Evolutionary conservation across 2,329 filamentous ascomycete species (phyloP).

Genomic region (Cyphellophora attinorum): DNA sequence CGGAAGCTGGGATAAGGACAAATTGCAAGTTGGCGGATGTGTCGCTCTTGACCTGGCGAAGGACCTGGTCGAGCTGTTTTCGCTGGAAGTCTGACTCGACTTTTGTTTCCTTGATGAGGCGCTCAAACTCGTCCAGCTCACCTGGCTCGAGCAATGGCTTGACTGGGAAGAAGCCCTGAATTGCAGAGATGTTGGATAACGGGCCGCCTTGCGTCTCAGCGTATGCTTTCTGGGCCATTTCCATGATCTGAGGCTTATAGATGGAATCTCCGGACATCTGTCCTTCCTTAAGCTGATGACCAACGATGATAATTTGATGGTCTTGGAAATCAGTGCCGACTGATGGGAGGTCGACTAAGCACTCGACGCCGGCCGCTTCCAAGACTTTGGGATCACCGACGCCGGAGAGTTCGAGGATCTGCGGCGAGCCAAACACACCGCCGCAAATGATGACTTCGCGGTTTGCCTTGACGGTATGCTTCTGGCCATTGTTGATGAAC

Average conservation of each 20-base stretch:
- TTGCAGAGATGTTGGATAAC: conserved; percentile 22
- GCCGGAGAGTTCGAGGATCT: conserved; percentile 53
- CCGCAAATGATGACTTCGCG: conserved; percentile 51
- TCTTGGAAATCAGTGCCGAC: conserved; percentile 45
- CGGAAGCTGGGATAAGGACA: conserved; percentile 23
- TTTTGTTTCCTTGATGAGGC: conserved; percentile 21
- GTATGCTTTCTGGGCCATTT: conserved; percentile 23
- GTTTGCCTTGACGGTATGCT: conserved; percentile 24
- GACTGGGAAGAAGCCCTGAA: conserved; percentile 28
- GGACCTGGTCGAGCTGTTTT: conserved; percentile 25
- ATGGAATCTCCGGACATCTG: conserved; percentile 20
- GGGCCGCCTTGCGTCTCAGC: conserved; percentile 23
- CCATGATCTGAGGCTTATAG: conserved; percentile 23
- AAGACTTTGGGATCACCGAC: conserved; percentile 42
- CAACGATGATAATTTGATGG: conserved; percentile 23
- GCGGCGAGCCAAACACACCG: conserved; percentile 48
- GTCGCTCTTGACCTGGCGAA: conserved; percentile 24
- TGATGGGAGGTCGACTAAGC: conserved; percentile 33
- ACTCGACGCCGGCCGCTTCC: conserved; percentile 30
- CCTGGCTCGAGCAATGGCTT: conserved; percentile 23
- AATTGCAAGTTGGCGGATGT: conserved; percentile 29
- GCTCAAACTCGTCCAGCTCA: conserved; percentile 23
- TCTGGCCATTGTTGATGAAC: conserved; percentile 28
- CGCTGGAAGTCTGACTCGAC: conserved; percentile 23
- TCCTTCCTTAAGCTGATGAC: conserved; percentile 10